These are phyloP conservation scores for Fraxinus platypoda DNA, from an alignment of 305 asterid species.

Conservation along the genomic window DNA sequence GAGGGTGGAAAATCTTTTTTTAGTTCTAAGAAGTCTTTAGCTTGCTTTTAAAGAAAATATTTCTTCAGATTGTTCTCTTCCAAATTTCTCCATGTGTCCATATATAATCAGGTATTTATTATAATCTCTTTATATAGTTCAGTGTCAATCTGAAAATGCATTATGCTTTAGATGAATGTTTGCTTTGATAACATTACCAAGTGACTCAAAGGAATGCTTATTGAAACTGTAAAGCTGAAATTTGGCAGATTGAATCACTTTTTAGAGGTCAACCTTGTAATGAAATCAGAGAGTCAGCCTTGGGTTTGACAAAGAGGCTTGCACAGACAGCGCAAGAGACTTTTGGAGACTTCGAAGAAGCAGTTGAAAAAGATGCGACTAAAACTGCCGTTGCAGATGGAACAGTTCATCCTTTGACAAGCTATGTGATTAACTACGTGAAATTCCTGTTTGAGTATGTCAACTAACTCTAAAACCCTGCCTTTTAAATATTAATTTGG, in stretches of 20 bases:
- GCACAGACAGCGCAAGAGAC: slow-evolving; percentile 98
- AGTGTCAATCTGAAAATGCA: slow-evolving; percentile 1
- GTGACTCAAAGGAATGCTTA: slow-evolving; percentile 10
- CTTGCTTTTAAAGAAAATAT: background rate
- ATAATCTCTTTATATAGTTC: slow-evolving; percentile 8
- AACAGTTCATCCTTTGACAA: slow-evolving; percentile 95
- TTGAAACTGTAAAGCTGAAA: slow-evolving; percentile 10
- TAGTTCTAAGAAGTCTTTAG: slow-evolving; percentile 15
- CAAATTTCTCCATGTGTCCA: slow-evolving; percentile 1
- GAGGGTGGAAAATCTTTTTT: slow-evolving; percentile 5
- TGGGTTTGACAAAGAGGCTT: slow-evolving; percentile 90
- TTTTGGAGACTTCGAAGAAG: slow-evolving; percentile 96
- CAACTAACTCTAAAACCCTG: slow-evolving; percentile 7
- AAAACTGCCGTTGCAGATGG: slow-evolving; percentile 98
- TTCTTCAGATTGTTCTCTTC: background rate
- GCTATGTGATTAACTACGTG: slow-evolving; percentile 97
- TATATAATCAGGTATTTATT: slow-evolving; percentile 1
- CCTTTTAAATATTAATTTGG: slow-evolving; percentile 1
- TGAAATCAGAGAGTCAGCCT: slow-evolving; percentile 82
- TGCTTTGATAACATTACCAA: slow-evolving; percentile 6
- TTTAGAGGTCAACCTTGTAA: slow-evolving; percentile 86
- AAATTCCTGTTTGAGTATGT: slow-evolving; percentile 97
- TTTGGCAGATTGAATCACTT: slow-evolving; percentile 71
- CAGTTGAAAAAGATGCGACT: slow-evolving; percentile 97
- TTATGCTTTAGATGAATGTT: slow-evolving; percentile 17